A percentile compares a stretch with the other conserved stretches of the same genome.
phyloP scores from a whole-genome alignment of 768 basidiomycete genomes.

The Austroboletus eburneus region DNA sequence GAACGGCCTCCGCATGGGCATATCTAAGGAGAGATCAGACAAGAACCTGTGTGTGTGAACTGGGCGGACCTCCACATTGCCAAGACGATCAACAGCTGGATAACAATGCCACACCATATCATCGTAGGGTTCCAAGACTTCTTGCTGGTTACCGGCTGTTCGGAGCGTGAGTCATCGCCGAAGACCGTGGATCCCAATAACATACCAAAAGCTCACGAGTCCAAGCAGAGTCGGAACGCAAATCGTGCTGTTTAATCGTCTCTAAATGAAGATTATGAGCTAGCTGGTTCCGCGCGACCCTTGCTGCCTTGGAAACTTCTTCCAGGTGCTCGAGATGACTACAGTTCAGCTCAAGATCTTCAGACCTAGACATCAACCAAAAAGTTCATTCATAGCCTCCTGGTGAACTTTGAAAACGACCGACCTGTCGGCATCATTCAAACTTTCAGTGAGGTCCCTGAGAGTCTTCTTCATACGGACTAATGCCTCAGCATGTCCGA shows the following conservation, averaged over 20 bases:
- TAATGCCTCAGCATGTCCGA: conserved; percentile 49
- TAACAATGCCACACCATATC: conserved; percentile 33
- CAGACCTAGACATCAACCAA: conserved; percentile 33
- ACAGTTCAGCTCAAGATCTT: conserved; percentile 37
- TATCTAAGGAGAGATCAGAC: conserved; percentile 29
- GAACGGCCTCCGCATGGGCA: conserved; percentile 46
- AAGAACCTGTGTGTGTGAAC: neutral
- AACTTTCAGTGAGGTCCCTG: conserved; percentile 48
- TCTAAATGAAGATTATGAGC: conserved; percentile 39
- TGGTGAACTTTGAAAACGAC: conserved; percentile 2
- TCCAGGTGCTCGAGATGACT: conserved; percentile 48
- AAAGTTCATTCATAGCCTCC: conserved; percentile 4
- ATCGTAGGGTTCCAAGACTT: conserved; percentile 27
- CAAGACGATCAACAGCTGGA: conserved; percentile 46
- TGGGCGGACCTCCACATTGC: conserved; percentile 57
- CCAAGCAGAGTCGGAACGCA: conserved; percentile 36
- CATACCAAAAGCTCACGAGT: conserved; percentile 38
- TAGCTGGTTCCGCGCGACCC: conserved; percentile 46
- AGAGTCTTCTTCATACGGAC: conserved; percentile 56
- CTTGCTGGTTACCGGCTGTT: conserved; percentile 17
- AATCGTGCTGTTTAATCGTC: conserved; percentile 32
- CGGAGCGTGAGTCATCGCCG: conserved; percentile 7
- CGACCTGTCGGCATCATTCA: conserved; percentile 59
- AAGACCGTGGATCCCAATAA: neutral
- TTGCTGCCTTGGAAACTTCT: conserved; percentile 48